A percentile compares a stretch with the other conserved stretches of the same genome.
phyloP scores from a whole-genome alignment of 1,139 yeast species.

The Taphrina wiesneri region DNA sequence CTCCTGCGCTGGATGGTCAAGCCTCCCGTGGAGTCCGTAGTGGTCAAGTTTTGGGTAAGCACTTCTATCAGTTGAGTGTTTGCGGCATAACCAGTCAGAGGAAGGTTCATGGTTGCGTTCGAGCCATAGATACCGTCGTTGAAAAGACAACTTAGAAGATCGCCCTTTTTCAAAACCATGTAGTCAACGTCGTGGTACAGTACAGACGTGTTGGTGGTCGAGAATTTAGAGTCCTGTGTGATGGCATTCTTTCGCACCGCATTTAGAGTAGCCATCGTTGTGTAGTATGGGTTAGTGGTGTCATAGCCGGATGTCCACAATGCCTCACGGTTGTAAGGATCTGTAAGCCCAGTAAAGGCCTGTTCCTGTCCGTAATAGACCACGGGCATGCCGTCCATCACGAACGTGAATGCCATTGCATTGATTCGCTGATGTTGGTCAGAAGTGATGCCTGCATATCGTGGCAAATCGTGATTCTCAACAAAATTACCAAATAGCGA shows the following conservation, averaged over 20 bases:
- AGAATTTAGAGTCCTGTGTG: slow-evolving; percentile 24
- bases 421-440: slow-evolving; percentile 33
- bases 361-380: slow-evolving; percentile 38
- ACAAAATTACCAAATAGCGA: slow-evolving; percentile 32
- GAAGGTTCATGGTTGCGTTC: slow-evolving; percentile 13
- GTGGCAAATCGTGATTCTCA: slow-evolving; percentile 38
- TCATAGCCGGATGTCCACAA: slow-evolving; percentile 36
- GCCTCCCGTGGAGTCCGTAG: slow-evolving; percentile 28
- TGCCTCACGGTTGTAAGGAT: slow-evolving; percentile 38
- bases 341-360: slow-evolving; percentile 35
- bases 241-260: slow-evolving; percentile 32
- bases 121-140: slow-evolving; percentile 32
- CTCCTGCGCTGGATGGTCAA: slow-evolving; percentile 17
- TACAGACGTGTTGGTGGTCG: background rate
- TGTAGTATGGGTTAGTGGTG: slow-evolving; percentile 35
- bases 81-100: slow-evolving; percentile 24
- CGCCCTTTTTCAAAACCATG: slow-evolving; percentile 24
- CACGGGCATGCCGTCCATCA: slow-evolving; percentile 37
- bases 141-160: slow-evolving; percentile 27
- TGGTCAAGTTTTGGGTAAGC: slow-evolving; percentile 18
- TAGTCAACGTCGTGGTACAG: slow-evolving; percentile 22
- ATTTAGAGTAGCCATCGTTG: slow-evolving; percentile 29
- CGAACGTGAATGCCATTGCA: slow-evolving; percentile 32
- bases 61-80: slow-evolving; percentile 30
- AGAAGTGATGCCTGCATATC: slow-evolving; percentile 35